A percentile compares a stretch with the other conserved stretches of the same genome.
These are phyloP conservation scores for Dactylonectria macrodidyma DNA, from an alignment of 2,329 filamentous ascomycete genomes.

Conservation along the genomic window DNA sequence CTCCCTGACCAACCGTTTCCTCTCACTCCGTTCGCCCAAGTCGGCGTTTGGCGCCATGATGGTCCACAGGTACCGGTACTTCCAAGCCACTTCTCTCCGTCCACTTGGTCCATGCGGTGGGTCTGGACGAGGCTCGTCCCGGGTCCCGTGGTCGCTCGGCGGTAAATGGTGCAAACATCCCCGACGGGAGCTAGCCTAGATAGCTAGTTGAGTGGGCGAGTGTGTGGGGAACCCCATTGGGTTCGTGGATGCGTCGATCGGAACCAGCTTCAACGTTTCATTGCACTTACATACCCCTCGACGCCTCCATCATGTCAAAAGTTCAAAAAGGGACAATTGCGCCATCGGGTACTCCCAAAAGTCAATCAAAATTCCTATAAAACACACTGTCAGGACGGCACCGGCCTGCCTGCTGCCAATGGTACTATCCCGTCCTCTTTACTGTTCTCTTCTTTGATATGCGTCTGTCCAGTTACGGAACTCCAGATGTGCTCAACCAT, in stretches of 20 bases:
- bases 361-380: not conserved
- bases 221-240: slow-evolving; percentile 24
- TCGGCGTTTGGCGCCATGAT: slow-evolving; percentile 21
- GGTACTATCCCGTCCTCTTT: not conserved
- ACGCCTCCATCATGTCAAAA: not conserved
- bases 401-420: slow-evolving; percentile 4
- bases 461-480: slow-evolving; percentile 7
- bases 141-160: slow-evolving; percentile 20
- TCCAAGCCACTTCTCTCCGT: slow-evolving; percentile 15
- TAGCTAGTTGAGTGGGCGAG: slow-evolving; percentile 4
- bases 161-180: slow-evolving; percentile 16
- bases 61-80: slow-evolving; percentile 32
- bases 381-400: slow-evolving; percentile 11
- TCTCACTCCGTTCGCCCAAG: not conserved
- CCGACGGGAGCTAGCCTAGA: slow-evolving; percentile 23
- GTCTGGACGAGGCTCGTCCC: slow-evolving; percentile 29
- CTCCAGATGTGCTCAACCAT: slow-evolving; percentile 17
- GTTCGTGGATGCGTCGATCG: slow-evolving; percentile 4
- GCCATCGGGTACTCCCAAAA: not conserved
- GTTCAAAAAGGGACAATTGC: not conserved
- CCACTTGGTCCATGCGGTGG: slow-evolving; percentile 3
- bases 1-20: slow-evolving; percentile 25
- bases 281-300: slow-evolving; percentile 2
- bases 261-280: not conserved
- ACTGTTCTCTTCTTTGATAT: slow-evolving; percentile 4